Conservation (phyloP, 495 filamentous ascomycete species). For the Bombardia bombarda region DNA sequence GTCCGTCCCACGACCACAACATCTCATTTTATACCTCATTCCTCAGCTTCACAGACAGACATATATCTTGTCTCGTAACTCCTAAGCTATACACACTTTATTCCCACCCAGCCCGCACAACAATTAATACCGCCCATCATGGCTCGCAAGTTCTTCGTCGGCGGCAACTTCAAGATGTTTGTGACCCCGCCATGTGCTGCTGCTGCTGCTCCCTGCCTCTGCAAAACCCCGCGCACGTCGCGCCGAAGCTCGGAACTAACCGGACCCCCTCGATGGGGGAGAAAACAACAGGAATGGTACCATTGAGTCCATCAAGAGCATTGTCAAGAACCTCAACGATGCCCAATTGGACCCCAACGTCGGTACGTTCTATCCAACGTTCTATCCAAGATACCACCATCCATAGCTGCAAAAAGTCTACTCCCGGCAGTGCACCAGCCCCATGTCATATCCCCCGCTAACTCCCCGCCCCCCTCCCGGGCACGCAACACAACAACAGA, state of each 20-base stretch:
- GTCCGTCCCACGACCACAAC: background rate
- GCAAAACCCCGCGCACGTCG: slow-evolving; percentile 13
- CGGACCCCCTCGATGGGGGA: slow-evolving; percentile 1
- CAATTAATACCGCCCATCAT: slow-evolving; percentile 43
- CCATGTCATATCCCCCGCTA: background rate
- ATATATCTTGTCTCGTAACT: too few relatives aligned
- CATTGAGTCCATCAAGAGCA: slow-evolving; percentile 72
- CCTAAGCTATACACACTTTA: background rate
- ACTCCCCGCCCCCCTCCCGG: background rate
- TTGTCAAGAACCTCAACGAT: slow-evolving; percentile 79
- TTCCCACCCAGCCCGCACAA: background rate
- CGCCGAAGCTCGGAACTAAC: slow-evolving; percentile 16
- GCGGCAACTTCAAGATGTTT: slow-evolving; percentile 99
- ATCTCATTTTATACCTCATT: background rate
- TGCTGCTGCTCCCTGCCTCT: too few relatives aligned
- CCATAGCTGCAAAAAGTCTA: too few relatives aligned
- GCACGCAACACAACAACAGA: slow-evolving; percentile 39
- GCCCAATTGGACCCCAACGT: slow-evolving; percentile 62
- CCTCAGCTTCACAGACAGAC: too few relatives aligned
- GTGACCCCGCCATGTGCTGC: slow-evolving; percentile 26
- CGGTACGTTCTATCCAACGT: slow-evolving; percentile 53
- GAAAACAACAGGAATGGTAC: slow-evolving; percentile 98
- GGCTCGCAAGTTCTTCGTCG: slow-evolving; percentile 98
- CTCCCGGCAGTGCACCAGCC: too few relatives aligned
- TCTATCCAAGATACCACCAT: too few relatives aligned